These are phyloP conservation scores for Polytolypa hystricis DNA, from an alignment of 2,329 filamentous ascomycete genomes.

Conservation along the genomic window DNA sequence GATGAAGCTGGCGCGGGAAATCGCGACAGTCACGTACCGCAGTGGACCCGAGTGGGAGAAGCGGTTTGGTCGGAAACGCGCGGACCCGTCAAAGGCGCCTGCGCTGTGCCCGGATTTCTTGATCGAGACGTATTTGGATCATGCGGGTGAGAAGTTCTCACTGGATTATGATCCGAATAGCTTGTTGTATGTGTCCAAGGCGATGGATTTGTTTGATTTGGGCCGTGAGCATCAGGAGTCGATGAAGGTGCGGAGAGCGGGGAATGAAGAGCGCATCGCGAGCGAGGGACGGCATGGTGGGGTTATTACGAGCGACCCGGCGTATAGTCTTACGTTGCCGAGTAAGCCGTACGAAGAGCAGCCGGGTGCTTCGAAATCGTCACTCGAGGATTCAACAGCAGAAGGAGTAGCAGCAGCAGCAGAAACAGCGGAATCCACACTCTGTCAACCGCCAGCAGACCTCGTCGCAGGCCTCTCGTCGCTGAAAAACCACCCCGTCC, in stretches of 20 bases:
- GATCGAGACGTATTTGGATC: constrained; percentile 95
- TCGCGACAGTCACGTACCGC: constrained; percentile 93
- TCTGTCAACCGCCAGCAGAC: constrained; percentile 49
- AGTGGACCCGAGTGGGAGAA: constrained; percentile 97
- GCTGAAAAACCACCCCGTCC: constrained; percentile 63
- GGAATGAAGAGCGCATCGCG: constrained; percentile 49
- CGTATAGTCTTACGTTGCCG: constrained; percentile 74
- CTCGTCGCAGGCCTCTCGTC: constrained; percentile 62
- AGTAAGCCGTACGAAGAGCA: constrained; percentile 80
- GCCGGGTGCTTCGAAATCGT: constrained; percentile 40
- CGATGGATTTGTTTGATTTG: constrained; percentile 96
- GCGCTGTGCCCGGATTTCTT: constrained; percentile 95
- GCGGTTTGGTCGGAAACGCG: constrained; percentile 76
- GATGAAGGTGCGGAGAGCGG: constrained; percentile 50
- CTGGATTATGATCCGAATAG: constrained; percentile 95
- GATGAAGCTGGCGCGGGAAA: constrained; percentile 96
- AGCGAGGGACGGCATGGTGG: constrained; percentile 26
- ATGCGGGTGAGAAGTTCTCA: constrained; percentile 96
- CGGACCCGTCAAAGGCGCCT: constrained; percentile 74
- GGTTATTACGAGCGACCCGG: constrained; percentile 30
- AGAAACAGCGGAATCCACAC: not conserved
- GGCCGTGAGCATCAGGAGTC: constrained; percentile 58
- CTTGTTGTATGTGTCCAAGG: constrained; percentile 90
- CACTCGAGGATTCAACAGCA: constrained; percentile 20
- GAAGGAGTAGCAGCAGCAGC: not conserved